Percentiles rank a stretch among this genome's conserved stretches.
Evolutionary conservation across 768 basidiomycete genomes (phyloP).

Genomic region (Termitomyces sp.): DNA sequence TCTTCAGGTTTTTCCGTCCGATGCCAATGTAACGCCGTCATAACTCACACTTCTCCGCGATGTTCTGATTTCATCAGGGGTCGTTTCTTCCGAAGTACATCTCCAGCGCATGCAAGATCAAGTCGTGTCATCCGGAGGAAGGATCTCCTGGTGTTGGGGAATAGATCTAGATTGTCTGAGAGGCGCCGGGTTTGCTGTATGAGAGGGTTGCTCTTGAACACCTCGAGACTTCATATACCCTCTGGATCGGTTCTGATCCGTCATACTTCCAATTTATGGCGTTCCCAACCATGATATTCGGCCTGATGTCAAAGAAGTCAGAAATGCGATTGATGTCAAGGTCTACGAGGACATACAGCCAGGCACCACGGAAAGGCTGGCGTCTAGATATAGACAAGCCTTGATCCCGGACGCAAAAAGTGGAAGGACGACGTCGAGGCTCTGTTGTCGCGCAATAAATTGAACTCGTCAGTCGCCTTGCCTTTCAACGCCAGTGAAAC

Average conservation of each 20-base stretch:
- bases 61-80: constrained; percentile 7
- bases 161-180: not conserved
- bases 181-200: not conserved
- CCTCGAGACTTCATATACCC: not conserved
- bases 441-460: constrained; percentile 36
- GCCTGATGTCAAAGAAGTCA: constrained; percentile 4
- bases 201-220: not conserved
- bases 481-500: not conserved
- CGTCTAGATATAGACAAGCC: too few relatives aligned
- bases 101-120: constrained; percentile 39
- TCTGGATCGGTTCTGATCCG: constrained; percentile 1
- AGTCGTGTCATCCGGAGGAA: not conserved
- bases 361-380: too few relatives aligned
- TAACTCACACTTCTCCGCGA: constrained; percentile 18
- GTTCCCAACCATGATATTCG: not conserved
- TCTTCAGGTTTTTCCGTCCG: constrained; percentile 14
- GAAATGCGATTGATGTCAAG: not conserved
- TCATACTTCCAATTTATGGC: not conserved
- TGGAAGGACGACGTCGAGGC: constrained; percentile 47
- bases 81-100: constrained; percentile 33
- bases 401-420: constrained; percentile 37
- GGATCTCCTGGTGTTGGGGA: not conserved
- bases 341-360: not conserved
- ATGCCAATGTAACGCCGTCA: constrained; percentile 16
- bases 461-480: constrained; percentile 47